Percentiles rank a stretch among this genome's conserved stretches.
phyloP scores from a whole-genome alignment of 129 eudicot genomes.

The Arctium lappa region DNA sequence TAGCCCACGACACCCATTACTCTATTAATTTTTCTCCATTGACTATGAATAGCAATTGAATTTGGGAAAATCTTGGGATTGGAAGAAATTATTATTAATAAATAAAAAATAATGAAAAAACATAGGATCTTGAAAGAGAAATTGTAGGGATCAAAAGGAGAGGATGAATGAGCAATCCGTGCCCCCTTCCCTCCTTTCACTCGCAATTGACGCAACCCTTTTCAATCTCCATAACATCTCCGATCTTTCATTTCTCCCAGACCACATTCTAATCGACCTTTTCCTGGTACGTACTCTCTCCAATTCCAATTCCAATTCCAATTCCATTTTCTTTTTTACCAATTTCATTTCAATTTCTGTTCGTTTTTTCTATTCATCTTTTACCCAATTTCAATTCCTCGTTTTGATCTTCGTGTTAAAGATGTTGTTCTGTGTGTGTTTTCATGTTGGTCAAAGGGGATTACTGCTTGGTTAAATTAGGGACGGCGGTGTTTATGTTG shows the following conservation, averaged over 20 bases:
- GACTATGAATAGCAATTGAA: not conserved
- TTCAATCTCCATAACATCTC: constrained; percentile 53
- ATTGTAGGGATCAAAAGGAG: constrained; percentile 5
- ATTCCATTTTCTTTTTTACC: not conserved
- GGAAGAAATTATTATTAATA: not conserved
- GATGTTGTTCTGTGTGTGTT: not conserved
- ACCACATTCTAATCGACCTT: constrained; percentile 70
- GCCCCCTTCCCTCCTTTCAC: constrained; percentile 69
- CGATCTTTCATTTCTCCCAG: constrained; percentile 71
- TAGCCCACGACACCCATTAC: no score
- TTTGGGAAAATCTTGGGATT: not conserved
- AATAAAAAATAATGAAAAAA: not conserved
- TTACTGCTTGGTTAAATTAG: not conserved
- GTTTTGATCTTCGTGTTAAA: not conserved
- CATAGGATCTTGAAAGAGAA: constrained; percentile 23
- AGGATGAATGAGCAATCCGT: constrained; percentile 49
- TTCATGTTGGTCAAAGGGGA: not conserved
- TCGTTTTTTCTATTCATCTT: not conserved
- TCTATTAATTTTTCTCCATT: not conserved
- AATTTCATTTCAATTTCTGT: not conserved
- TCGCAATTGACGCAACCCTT: constrained; percentile 62
- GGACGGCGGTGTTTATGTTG: not conserved
- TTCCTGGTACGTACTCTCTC: constrained; percentile 40
- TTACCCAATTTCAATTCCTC: not conserved
- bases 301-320: not conserved